Evolutionary conservation across 2,329 filamentous ascomycete genomes (phyloP).

Genomic region (Aspergillus calidoustus): DNA sequence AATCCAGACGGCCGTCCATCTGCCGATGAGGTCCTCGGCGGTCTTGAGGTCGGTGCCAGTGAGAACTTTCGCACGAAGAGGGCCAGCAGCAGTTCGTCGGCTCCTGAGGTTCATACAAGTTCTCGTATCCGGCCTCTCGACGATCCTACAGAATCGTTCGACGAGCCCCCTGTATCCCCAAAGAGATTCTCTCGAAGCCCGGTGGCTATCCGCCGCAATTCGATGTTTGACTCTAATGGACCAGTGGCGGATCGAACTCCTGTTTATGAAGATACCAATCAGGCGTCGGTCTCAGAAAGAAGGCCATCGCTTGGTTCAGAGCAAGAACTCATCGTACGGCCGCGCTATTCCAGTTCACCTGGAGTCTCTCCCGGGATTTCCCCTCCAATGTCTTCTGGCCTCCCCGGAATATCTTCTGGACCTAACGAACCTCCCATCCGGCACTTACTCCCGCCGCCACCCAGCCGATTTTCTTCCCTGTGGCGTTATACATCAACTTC

Average conservation of each 20-base stretch:
- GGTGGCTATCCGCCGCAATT: slow-evolving; percentile 30
- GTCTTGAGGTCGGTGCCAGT: slow-evolving; percentile 70
- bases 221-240: slow-evolving; percentile 32
- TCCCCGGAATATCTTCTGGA: slow-evolving; percentile 11
- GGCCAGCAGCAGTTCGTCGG: slow-evolving; percentile 33
- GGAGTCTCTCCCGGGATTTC: slow-evolving; percentile 27
- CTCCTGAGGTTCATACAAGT: slow-evolving; percentile 38
- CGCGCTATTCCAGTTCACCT: slow-evolving; percentile 33
- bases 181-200: slow-evolving; percentile 31
- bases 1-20: slow-evolving; percentile 77
- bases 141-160: slow-evolving; percentile 35
- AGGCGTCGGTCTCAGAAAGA: slow-evolving; percentile 15
- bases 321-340: slow-evolving; percentile 39
- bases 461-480: slow-evolving; percentile 30
- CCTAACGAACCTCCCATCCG: slow-evolving; percentile 27
- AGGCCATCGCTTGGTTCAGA: slow-evolving; percentile 33
- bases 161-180: slow-evolving; percentile 34
- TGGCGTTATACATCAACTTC: slow-evolving; percentile 36
- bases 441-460: slow-evolving; percentile 50
- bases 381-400: neutral
- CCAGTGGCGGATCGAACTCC: slow-evolving; percentile 22
- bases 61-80: slow-evolving; percentile 48
- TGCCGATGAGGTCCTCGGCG: slow-evolving; percentile 81
- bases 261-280: slow-evolving; percentile 20
- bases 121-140: slow-evolving; percentile 48